Base-by-base conservation (phyloP, 1,139 yeast genomes). In the Sugiyamaella japonica region DNA sequence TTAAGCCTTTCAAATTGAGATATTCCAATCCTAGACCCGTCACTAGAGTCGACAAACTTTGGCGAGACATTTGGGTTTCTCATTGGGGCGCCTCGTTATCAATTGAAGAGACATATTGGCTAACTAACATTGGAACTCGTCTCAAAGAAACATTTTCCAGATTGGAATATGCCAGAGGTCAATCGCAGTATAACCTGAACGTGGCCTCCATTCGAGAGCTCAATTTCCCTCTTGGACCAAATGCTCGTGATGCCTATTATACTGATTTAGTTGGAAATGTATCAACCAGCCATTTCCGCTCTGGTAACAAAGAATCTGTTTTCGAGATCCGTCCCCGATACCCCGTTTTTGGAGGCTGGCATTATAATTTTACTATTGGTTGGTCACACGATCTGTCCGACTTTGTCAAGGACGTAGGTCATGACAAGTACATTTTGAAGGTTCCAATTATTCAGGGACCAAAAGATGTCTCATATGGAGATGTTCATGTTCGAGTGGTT, bases 261-360 rank as follows among this genome's bases (percentile, higher is more conserved):
- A 85, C 89, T 20, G 99, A 93, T 70, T 80, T 86, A 63, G 97
- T 93, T 29, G 99, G 99, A 25, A 88, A 89, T 73, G 97, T 93
- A n/a, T 85, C 96, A 7, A 88, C 97, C 5, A 86, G 88, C 56
- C 76, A 77, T 59, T 73, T 79, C 41, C 65, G 78, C 13, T 52
- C 64, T 13, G 59, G 58, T 31, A 66, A 66, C 1, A 73, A 78
- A 54, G 80, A 77, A 58, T 62, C 73, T 5, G 43, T 60, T 16
- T 73, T 89, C 55, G 76, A 84, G 42, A 70, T 93, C 61, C 83
- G 80, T 66, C 99, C 99, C 54, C 80, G 99, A 69, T 93, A 78
- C 75, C 99, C 99, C 10, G 67, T 93, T 7, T 88, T 89, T 73
- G 99, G 99, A 49, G 95, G 91, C 41, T 93, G 99, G 99, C 81